A percentile compares a stretch with the other conserved stretches of the same genome.
These are phyloP conservation scores for Sordariomycetes sp. DNA, from an alignment of 2,329 filamentous ascomycete genomes.

Conservation along the genomic window DNA sequence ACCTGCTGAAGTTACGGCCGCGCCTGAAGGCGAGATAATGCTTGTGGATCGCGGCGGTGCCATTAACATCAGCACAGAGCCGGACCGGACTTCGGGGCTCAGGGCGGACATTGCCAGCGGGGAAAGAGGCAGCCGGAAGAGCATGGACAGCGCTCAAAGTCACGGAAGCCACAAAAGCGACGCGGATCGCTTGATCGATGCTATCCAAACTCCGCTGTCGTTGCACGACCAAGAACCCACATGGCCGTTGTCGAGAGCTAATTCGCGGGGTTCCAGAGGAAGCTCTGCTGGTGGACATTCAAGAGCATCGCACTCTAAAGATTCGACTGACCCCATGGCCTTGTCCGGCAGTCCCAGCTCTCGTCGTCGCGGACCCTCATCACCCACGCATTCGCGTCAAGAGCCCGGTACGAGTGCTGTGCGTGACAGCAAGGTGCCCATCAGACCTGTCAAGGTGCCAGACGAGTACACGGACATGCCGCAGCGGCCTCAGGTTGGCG, in stretches of 20 bases:
- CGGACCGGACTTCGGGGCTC: no score
- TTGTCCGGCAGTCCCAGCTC: not conserved
- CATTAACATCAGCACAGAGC: constrained; percentile 9
- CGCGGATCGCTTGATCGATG: constrained; percentile 62
- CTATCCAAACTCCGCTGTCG: constrained; percentile 53
- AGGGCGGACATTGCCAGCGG: not conserved
- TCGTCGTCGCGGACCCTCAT: not conserved
- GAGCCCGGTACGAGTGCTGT: constrained; percentile 27
- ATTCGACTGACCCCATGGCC: not conserved
- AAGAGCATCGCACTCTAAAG: constrained; percentile 3
- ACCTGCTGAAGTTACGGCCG: constrained; percentile 14
- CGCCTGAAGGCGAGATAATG: constrained; percentile 45
- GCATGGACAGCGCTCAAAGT: constrained; percentile 24
- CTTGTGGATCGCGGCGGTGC: constrained; percentile 42
- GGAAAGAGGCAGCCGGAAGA: constrained; percentile 16
- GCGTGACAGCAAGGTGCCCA: constrained; percentile 32
- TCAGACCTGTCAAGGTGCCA: constrained; percentile 37
- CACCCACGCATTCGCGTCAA: constrained; percentile 6
- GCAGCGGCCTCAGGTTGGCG: constrained; percentile 14
- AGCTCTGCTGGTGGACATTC: no score
- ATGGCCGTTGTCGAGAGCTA: constrained; percentile 10
- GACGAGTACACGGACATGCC: constrained; percentile 33
- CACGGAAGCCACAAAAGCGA: constrained; percentile 47
- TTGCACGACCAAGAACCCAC: constrained; percentile 26
- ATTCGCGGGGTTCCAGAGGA: constrained; percentile 9